These are phyloP conservation scores for Paxillus rubicundulus DNA, from an alignment of 768 basidiomycete genomes.

Conservation along the genomic window DNA sequence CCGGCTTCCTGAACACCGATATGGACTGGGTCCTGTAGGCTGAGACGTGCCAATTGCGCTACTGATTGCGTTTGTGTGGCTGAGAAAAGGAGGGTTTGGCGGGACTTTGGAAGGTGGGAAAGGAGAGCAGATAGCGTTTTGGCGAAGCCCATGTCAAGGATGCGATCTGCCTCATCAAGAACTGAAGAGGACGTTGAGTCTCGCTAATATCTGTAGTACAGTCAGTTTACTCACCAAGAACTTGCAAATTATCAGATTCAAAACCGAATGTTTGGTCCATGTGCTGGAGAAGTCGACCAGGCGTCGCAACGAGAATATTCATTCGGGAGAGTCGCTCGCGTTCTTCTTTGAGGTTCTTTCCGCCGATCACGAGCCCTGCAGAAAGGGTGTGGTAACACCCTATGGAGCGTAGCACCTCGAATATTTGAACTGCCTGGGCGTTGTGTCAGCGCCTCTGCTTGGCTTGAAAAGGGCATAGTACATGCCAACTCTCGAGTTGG, in stretches of 20 bases:
- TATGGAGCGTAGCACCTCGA: constrained; percentile 91
- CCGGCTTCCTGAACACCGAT: constrained; percentile 60
- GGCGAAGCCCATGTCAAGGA: constrained; percentile 95
- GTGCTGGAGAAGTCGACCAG: constrained; percentile 91
- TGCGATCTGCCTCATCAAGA: constrained; percentile 94
- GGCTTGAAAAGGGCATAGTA: constrained; percentile 7
- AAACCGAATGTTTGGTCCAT: constrained; percentile 98
- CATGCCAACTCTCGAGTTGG: constrained; percentile 90
- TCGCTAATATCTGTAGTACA: background rate
- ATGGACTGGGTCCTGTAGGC: constrained; percentile 76
- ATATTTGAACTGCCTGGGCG: constrained; percentile 93
- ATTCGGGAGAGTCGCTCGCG: constrained; percentile 83
- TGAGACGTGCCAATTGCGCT: constrained; percentile 83
- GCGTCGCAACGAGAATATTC: constrained; percentile 99
- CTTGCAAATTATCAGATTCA: constrained; percentile 85
- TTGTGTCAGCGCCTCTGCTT: constrained; percentile 3
- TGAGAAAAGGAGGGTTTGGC: constrained; percentile 95
- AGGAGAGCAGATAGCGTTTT: constrained; percentile 87
- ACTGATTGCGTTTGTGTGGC: constrained; percentile 94
- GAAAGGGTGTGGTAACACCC: constrained; percentile 91
- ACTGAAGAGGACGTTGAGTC: constrained; percentile 44
- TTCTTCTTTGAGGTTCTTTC: constrained; percentile 94
- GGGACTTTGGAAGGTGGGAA: constrained; percentile 84
- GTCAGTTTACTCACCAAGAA: constrained; percentile 61
- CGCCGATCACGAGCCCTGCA: constrained; percentile 93